These are phyloP conservation scores for Vaccinium corymbosum DNA, from an alignment of 148 eudicot genomes.

Conservation along the genomic window DNA sequence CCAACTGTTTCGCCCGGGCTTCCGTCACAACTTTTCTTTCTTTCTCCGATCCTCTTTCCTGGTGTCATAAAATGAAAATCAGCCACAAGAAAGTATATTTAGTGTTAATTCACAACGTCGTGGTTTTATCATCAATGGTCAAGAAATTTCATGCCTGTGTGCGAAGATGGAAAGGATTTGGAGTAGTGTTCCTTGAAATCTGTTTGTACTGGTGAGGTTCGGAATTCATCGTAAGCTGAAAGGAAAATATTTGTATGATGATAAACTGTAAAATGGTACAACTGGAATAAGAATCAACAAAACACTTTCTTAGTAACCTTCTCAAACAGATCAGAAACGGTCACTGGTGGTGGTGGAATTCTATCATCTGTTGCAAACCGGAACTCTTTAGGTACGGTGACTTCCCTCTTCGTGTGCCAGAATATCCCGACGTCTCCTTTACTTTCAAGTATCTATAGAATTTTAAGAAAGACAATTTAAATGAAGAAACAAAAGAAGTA, in stretches of 20 bases:
- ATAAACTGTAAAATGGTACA: not conserved
- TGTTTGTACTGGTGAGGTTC: slow-evolving; percentile 51
- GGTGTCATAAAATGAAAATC: not conserved
- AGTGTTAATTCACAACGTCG: not conserved
- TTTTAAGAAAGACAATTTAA: not conserved
- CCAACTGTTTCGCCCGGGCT: slow-evolving; percentile 58
- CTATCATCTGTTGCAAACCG: slow-evolving; percentile 78
- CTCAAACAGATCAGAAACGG: slow-evolving; percentile 71
- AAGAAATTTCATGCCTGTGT: slow-evolving; percentile 63
- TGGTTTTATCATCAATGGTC: not conserved
- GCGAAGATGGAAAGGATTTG: slow-evolving; percentile 76
- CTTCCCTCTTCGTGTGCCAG: slow-evolving; percentile 62
- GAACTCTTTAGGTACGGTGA: slow-evolving; percentile 86
- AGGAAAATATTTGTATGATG: not conserved
- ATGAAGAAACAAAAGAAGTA: not conserved
- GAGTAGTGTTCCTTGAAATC: slow-evolving; percentile 62
- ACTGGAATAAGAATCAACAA: not conserved
- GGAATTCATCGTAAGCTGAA: slow-evolving; percentile 76
- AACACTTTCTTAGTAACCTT: slow-evolving; percentile 40
- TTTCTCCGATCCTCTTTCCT: slow-evolving; percentile 92
- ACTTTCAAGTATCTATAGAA: slow-evolving; percentile 76
- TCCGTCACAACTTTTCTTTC: slow-evolving; percentile 60
- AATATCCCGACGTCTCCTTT: slow-evolving; percentile 83
- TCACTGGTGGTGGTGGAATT: slow-evolving; percentile 64
- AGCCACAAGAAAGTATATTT: not conserved